These are phyloP conservation scores for Trichoderma sp. DNA, from an alignment of 2,329 filamentous ascomycete species.

Conservation along the genomic window DNA sequence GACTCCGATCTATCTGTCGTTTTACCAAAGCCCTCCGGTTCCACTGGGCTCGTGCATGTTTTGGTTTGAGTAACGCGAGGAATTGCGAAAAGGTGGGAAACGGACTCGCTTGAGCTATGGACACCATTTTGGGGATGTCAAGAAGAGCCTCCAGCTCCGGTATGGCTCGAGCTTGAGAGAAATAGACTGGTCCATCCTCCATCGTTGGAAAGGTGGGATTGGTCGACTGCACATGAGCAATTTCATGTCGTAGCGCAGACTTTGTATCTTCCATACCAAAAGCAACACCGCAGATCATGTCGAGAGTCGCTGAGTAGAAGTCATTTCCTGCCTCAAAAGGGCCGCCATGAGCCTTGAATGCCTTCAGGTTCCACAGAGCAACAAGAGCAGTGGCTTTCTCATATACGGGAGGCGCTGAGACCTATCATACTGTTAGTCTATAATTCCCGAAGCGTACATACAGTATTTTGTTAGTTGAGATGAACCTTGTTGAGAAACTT, in stretches of 20 bases:
- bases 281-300: constrained; percentile 36
- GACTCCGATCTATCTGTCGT: constrained; percentile 24
- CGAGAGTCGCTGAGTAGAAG: constrained; percentile 33
- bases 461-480: not conserved
- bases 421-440: constrained; percentile 24
- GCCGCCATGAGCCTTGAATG: constrained; percentile 26
- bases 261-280: constrained; percentile 31
- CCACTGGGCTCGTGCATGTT: constrained; percentile 28
- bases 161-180: constrained; percentile 20
- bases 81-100: constrained; percentile 25
- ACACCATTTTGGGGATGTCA: constrained; percentile 28
- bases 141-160: constrained; percentile 26
- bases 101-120: constrained; percentile 26
- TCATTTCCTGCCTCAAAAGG: constrained; percentile 35
- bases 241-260: constrained; percentile 23
- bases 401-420: constrained; percentile 37
- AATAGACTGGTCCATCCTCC: constrained; percentile 18
- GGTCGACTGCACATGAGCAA: constrained; percentile 16
- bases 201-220: not conserved
- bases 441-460: not conserved
- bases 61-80: constrained; percentile 27
- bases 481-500: constrained; percentile 33
- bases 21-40: constrained; percentile 24
- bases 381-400: constrained; percentile 31
- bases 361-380: constrained; percentile 36